Conservation (phyloP, 306 rosid species). For the Cucurbita argyrosperma region DNA sequence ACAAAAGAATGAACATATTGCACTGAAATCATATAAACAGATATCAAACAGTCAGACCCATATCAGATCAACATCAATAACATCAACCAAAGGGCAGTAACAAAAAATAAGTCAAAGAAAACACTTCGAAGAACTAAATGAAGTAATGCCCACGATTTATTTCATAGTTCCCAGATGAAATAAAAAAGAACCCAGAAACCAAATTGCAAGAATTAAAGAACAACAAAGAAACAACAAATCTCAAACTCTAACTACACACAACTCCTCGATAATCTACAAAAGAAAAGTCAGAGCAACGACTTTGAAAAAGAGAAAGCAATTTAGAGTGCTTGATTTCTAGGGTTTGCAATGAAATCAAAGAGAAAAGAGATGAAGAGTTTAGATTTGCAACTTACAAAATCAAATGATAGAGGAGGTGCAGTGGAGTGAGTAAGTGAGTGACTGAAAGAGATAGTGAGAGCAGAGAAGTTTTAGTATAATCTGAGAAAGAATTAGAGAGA, state of each 20-base stretch:
- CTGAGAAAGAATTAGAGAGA: neutral
- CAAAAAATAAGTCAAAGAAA: neutral
- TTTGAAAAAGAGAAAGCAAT: neutral
- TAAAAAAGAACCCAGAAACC: neutral
- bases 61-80: constrained; percentile 21
- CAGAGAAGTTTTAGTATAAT: neutral
- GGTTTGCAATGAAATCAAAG: neutral
- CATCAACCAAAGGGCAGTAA: neutral
- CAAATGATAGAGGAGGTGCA: neutral
- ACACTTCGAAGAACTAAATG: neutral
- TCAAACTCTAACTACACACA: neutral
- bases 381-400: constrained; percentile 2
- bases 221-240: neutral
- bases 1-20: constrained; percentile 2
- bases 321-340: neutral
- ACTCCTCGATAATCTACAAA: neutral
- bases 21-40: constrained; percentile 15
- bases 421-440: neutral
- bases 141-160: neutral
- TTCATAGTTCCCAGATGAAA: neutral
- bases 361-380: neutral
- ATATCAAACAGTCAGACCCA: constrained; percentile 18
- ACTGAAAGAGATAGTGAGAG: neutral
- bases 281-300: neutral
- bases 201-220: neutral